Conservation (phyloP, 1,284 basidiomycete species). For the Ustilago curta region DNA sequence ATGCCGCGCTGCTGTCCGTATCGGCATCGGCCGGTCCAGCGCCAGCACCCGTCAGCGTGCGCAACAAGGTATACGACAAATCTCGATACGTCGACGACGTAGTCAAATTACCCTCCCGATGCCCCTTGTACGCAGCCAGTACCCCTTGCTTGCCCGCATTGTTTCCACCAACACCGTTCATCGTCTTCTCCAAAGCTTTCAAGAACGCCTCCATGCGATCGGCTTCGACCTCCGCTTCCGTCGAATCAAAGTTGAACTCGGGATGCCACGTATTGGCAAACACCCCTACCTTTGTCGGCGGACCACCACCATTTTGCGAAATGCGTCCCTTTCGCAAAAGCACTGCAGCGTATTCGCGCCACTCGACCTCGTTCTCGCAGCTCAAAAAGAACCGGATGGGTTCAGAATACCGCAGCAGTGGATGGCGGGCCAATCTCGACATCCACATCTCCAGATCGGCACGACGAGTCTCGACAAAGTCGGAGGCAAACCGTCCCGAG, state of each 20-base stretch:
- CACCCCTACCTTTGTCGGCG: slow-evolving; percentile 71
- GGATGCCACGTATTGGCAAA: slow-evolving; percentile 85
- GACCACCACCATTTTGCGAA: neutral
- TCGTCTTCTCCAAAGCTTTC: slow-evolving; percentile 44
- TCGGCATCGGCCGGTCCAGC: slow-evolving; percentile 25
- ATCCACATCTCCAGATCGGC: slow-evolving; percentile 84
- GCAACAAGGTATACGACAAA: slow-evolving; percentile 52
- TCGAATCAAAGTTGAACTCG: slow-evolving; percentile 79
- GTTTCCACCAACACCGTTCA: slow-evolving; percentile 43
- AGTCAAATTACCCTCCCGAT: slow-evolving; percentile 33
- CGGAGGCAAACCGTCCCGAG: slow-evolving; percentile 80
- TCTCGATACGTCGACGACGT: slow-evolving; percentile 47
- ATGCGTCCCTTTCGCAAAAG: slow-evolving; percentile 16
- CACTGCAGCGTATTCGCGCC: slow-evolving; percentile 23
- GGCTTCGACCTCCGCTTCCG: slow-evolving; percentile 44
- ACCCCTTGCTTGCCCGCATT: slow-evolving; percentile 46
- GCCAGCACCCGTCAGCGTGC: slow-evolving; percentile 54
- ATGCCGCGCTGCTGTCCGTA: slow-evolving; percentile 70
- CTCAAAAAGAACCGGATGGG: slow-evolving; percentile 81
- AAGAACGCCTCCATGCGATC: slow-evolving; percentile 47
- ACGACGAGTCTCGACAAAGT: slow-evolving; percentile 83
- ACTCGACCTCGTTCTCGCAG: slow-evolving; percentile 45
- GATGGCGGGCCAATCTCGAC: slow-evolving; percentile 78
- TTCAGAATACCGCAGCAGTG: slow-evolving; percentile 81
- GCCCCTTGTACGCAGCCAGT: slow-evolving; percentile 36